Base-by-base conservation (phyloP, 345 rosid genomes). In the Gynandropsis gynandra region DNA sequence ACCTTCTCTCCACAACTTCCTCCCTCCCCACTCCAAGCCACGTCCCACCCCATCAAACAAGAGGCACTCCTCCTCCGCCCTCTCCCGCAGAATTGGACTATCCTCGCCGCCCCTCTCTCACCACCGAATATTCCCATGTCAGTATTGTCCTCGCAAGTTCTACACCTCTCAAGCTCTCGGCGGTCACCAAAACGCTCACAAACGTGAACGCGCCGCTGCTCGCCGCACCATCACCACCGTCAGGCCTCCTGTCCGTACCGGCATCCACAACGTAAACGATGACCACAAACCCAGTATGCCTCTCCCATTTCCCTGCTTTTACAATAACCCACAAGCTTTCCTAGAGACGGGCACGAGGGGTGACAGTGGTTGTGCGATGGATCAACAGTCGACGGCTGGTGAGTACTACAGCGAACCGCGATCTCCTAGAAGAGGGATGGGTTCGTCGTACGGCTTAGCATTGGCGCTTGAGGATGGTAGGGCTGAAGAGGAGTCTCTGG, bases 111-210 rank as follows among this genome's bases (percentile, higher is more conserved):
- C 58, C 0, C 72, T 59, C 1, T 52, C 60, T 24, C 47, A 33
- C 27, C 64, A 60, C 55, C 70, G 83, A 17, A 74, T 80, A 65
- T 89, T 89, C 52, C 80, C 69, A 0, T 89, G 97, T 52, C 90
- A 75, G 5, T 89, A 80, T 77, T 89, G 97, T 47, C 76, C 90
- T 1, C 83, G 97, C 18, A 87, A 83, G 72, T 89, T 86, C 78
- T 82, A 70, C 76, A 83, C 92, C 21, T 86, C 96, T 11, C 97
- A 89, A 68, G 97, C 97, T 41, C 90, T 89, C 17, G 97, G 97
- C 8, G 96, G 97, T 62, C 97, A 89, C 74, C 97, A 89, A 24
- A 89, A 86, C 71, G 97, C 96, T 7, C 97, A 89, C 83, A 86
- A 83, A 69, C 79, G 95, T 8, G 97, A 89, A 73, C 69, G 97